Conservation (phyloP, 2,329 filamentous ascomycete genomes). For the Ceratocystis colombiana region DNA sequence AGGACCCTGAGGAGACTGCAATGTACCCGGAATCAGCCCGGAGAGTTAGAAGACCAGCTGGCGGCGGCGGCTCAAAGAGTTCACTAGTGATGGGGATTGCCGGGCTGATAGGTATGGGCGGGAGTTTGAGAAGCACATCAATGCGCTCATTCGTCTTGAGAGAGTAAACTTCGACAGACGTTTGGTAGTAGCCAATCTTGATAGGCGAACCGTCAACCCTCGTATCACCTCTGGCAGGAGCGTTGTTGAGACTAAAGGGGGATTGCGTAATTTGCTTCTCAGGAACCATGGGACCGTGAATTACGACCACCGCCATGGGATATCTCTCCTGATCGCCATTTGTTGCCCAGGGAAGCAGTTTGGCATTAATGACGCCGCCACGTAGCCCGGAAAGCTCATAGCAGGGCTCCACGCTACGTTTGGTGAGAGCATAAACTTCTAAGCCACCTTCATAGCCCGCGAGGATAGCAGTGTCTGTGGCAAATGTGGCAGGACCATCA, state of each 20-base stretch:
- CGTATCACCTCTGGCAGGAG: slow-evolving; percentile 27
- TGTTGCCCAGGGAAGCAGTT: slow-evolving; percentile 63
- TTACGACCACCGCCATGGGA: slow-evolving; percentile 66
- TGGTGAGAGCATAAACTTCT: slow-evolving; percentile 63
- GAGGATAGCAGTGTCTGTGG: slow-evolving; percentile 56
- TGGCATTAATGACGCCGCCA: slow-evolving; percentile 71
- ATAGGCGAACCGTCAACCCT: slow-evolving; percentile 30
- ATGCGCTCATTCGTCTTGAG: slow-evolving; percentile 63
- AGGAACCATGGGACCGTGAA: slow-evolving; percentile 62
- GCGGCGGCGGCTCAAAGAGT: slow-evolving; percentile 56
- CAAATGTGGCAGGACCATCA: slow-evolving; percentile 33
- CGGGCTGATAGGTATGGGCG: slow-evolving; percentile 50
- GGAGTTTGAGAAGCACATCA: slow-evolving; percentile 61
- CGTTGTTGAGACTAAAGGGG: slow-evolving; percentile 30
- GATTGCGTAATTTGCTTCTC: slow-evolving; percentile 30
- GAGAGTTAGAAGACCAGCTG: slow-evolving; percentile 63
- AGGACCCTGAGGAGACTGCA: slow-evolving; percentile 65
- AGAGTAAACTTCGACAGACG: slow-evolving; percentile 80
- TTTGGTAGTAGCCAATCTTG: slow-evolving; percentile 60
- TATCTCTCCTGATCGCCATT: slow-evolving; percentile 39
- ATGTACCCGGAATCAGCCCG: slow-evolving; percentile 63
- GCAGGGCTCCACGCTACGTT: slow-evolving; percentile 58
- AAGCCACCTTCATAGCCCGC: slow-evolving; percentile 72
- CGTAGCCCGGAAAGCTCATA: slow-evolving; percentile 65
- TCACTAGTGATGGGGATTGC: slow-evolving; percentile 48